Conservation (phyloP, 768 basidiomycete genomes). For the Russula olivacea region DNA sequence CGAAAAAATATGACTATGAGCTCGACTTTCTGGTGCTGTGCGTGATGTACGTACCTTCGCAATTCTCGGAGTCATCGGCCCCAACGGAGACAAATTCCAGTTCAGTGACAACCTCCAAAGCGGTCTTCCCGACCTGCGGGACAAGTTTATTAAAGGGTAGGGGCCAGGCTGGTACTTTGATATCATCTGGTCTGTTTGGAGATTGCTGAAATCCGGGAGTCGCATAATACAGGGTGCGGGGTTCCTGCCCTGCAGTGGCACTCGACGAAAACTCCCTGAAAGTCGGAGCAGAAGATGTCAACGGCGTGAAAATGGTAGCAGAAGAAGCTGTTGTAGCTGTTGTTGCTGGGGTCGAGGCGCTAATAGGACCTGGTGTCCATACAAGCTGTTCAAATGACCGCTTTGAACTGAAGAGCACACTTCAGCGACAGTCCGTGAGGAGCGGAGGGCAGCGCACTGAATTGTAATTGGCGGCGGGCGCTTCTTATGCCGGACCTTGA, state of each 20-base stretch:
- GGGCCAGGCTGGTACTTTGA: slow-evolving; percentile 18
- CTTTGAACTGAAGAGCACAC: slow-evolving; percentile 13
- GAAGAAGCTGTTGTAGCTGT: slow-evolving; percentile 14
- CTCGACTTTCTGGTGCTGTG: not conserved
- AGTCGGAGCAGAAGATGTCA: slow-evolving; percentile 16
- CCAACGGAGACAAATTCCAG: slow-evolving; percentile 3
- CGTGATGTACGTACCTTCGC: slow-evolving; percentile 4
- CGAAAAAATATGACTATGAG: not conserved
- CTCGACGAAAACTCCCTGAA: slow-evolving; percentile 10
- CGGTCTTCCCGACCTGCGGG: slow-evolving; percentile 21
- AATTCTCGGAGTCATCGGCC: not conserved
- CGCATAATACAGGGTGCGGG: slow-evolving; percentile 24
- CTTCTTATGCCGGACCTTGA: slow-evolving; percentile 26
- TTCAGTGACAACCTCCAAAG: slow-evolving; percentile 23
- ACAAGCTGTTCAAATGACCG: slow-evolving; percentile 22
- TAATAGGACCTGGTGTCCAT: slow-evolving; percentile 19
- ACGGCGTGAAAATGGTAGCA: slow-evolving; percentile 15
- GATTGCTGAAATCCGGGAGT: slow-evolving; percentile 24
- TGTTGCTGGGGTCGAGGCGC: slow-evolving; percentile 2
- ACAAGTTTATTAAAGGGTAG: slow-evolving; percentile 9
- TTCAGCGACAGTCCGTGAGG: not conserved
- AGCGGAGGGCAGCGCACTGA: slow-evolving; percentile 18
- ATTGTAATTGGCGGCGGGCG: slow-evolving; percentile 23
- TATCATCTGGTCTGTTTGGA: slow-evolving; percentile 16
- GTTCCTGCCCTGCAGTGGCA: slow-evolving; percentile 15